A percentile compares a stretch with the other conserved stretches of the same genome.
Evolutionary conservation across 2,329 filamentous ascomycete genomes (phyloP).

Genomic region (Penicillium sp.): DNA sequence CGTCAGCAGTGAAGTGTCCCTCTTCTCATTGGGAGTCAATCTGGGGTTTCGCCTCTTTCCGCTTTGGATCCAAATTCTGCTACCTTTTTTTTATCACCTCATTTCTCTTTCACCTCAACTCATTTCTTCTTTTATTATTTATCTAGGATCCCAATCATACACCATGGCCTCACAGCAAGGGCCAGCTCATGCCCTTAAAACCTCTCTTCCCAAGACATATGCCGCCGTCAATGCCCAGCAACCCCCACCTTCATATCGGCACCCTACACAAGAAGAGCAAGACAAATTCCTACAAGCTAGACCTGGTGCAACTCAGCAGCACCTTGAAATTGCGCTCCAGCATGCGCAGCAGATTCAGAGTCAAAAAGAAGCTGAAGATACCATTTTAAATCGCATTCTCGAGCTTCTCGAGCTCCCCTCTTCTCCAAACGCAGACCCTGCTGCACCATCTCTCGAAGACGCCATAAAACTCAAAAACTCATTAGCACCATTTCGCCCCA

Average conservation of each 20-base stretch:
- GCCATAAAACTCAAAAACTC: conserved; percentile 62
- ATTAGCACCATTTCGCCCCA: conserved; percentile 74
- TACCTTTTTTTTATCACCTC: not conserved
- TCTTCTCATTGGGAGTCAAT: not conserved
- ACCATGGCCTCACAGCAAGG: conserved; percentile 22
- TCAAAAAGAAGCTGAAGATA: conserved; percentile 72
- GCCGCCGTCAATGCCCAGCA: conserved; percentile 47
- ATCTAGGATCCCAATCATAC: not conserved
- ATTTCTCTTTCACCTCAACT: not conserved
- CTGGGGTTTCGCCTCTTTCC: conserved; percentile 2
- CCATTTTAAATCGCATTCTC: conserved; percentile 71
- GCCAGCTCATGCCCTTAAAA: conserved; percentile 60
- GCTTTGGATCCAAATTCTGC: conserved; percentile 4
- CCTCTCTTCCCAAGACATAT: conserved; percentile 46
- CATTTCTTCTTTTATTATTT: not conserved
- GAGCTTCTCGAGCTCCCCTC: conserved; percentile 66
- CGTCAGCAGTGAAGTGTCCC: conserved; percentile 2
- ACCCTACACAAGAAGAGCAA: conserved; percentile 31
- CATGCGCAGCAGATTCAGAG: conserved; percentile 81
- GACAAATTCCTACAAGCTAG: conserved; percentile 31
- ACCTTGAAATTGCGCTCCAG: conserved; percentile 67
- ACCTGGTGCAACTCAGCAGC: conserved; percentile 46
- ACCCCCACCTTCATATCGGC: conserved; percentile 26
- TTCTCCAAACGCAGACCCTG: conserved; percentile 51
- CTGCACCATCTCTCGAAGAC: conserved; percentile 59